A percentile compares a stretch with the other conserved stretches of the same genome.
Evolutionary conservation across 768 basidiomycete genomes (phyloP).

Genomic region (Russula griseocarnosa): DNA sequence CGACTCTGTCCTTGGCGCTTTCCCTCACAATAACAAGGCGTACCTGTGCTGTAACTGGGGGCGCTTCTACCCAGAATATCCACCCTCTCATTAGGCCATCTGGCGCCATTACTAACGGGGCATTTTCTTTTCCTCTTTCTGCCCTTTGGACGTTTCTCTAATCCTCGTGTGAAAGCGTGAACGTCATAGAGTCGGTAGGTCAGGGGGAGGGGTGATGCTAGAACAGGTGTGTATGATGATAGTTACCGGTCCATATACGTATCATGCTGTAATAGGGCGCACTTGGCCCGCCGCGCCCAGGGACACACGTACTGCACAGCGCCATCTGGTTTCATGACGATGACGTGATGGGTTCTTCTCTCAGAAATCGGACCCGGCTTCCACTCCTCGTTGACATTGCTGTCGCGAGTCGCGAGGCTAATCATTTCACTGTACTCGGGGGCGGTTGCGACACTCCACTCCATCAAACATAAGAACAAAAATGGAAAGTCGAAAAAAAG

Average conservation of each 20-base stretch:
- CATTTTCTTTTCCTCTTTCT: not conserved
- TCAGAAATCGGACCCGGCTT: not conserved
- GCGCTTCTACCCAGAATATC: not conserved
- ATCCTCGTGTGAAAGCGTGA: not conserved
- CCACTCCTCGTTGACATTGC: not conserved
- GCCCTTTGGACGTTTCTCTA: not conserved
- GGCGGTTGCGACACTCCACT: too few species aligned
- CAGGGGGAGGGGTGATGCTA: not conserved
- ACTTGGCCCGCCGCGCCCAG: not conserved
- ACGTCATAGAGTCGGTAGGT: not conserved
- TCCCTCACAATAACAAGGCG: not conserved
- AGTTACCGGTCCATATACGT: not conserved
- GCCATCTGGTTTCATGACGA: not conserved
- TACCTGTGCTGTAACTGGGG: not conserved
- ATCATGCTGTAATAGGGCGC: conserved; percentile 1
- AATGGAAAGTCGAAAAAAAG: not conserved
- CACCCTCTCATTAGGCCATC: not conserved
- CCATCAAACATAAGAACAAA: not conserved
- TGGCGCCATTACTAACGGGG: not conserved
- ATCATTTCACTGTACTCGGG: too few species aligned
- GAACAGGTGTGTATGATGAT: not conserved
- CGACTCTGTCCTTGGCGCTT: not conserved
- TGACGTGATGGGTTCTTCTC: not conserved
- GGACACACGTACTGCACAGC: not conserved
- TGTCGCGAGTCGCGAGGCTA: too few species aligned